These are phyloP conservation scores for Euphorbia schlechtendalii DNA, from an alignment of 441 rosid species.

Conservation along the genomic window DNA sequence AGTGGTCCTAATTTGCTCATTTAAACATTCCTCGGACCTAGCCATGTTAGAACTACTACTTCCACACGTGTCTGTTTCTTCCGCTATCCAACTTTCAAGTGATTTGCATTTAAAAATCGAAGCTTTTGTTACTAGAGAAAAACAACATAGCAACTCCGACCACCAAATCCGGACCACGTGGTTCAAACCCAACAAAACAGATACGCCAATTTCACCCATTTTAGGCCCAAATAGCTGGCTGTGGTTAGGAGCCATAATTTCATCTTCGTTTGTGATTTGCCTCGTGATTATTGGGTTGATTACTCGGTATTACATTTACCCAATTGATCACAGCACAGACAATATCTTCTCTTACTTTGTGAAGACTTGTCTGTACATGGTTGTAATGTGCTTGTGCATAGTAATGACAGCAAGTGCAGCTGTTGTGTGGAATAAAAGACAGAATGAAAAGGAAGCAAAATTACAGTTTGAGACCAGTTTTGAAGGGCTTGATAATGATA, in stretches of 20 bases:
- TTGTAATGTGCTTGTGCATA: conserved; percentile 41
- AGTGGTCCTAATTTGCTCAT: conserved; percentile 55
- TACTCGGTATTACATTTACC: conserved; percentile 50
- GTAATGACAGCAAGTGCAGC: conserved; percentile 43
- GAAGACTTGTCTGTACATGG: conserved; percentile 34
- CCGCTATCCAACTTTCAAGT: conserved; percentile 32
- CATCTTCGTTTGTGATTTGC: conserved; percentile 60
- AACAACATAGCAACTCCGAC: conserved; percentile 19
- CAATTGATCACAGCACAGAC: conserved; percentile 38
- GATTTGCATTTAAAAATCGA: conserved; percentile 45
- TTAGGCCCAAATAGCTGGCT: conserved; percentile 77
- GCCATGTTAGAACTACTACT: conserved; percentile 71
- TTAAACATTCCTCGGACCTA: conserved; percentile 63
- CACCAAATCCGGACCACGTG: conserved; percentile 32
- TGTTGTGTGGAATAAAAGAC: conserved; percentile 50
- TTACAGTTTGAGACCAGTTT: conserved; percentile 34
- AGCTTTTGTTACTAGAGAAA: conserved; percentile 72
- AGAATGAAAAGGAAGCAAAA: conserved; percentile 26
- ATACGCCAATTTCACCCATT: conserved; percentile 52
- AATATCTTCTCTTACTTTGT: conserved; percentile 25
- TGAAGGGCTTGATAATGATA: conserved; percentile 21
- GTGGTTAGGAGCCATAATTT: conserved; percentile 60
- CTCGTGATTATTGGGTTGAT: conserved; percentile 53
- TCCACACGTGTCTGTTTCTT: conserved; percentile 30
- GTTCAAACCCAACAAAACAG: conserved; percentile 58